Conservation (phyloP, 352 stramenopile genomes). For the Phytopythium montanum region DNA sequence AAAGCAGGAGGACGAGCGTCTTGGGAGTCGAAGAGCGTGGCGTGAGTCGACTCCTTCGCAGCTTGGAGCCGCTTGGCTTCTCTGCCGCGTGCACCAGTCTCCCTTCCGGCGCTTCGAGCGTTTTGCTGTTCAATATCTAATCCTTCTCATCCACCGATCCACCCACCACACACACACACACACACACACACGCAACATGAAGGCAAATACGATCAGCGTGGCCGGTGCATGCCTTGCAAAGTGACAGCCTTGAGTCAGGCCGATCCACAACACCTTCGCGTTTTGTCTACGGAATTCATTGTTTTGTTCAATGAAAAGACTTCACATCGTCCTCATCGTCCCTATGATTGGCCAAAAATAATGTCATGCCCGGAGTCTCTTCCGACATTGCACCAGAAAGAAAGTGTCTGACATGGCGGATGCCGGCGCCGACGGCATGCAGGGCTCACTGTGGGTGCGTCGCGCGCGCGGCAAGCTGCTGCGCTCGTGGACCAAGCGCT, state of each 20-base stretch:
- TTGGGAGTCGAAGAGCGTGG: neutral
- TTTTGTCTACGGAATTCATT: neutral
- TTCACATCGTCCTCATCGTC: neutral
- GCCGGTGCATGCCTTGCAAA: neutral
- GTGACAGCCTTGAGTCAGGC: neutral
- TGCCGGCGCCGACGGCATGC: slow-evolving; percentile 24
- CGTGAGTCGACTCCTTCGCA: neutral
- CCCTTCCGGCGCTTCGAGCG: neutral
- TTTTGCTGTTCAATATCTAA: slow-evolving; percentile 8
- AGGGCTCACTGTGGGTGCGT: slow-evolving; percentile 55
- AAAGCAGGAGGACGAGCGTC: neutral
- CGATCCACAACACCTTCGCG: neutral
- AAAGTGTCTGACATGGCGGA: neutral
- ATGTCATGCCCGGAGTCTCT: neutral
- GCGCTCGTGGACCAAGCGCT: slow-evolving; percentile 65
- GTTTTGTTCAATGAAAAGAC: neutral
- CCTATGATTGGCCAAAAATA: neutral
- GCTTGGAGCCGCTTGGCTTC: neutral
- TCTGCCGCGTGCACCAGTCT: neutral
- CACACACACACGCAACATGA: neutral
- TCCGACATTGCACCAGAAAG: neutral
- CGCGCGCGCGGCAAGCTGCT: slow-evolving; percentile 51
- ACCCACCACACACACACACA: neutral
- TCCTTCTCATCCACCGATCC: neutral
- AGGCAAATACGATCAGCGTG: neutral